phyloP scores from a whole-genome alignment of 139 green algal species.

The Tetradesmus obliquus region DNA sequence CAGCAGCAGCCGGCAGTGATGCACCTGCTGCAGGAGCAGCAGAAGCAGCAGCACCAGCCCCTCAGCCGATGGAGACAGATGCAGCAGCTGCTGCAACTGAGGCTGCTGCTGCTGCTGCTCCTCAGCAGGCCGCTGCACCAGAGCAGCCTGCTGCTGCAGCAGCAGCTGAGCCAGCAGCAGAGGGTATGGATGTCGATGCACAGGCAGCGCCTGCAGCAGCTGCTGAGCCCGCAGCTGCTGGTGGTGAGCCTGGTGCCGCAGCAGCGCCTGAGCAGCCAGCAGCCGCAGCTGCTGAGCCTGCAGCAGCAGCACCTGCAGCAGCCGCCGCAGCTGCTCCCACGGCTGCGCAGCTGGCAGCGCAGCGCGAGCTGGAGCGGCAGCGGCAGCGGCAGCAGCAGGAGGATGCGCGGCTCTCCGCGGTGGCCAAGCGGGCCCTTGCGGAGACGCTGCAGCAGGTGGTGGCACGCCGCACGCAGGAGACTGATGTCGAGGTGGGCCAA shows the following conservation, averaged over 20 bases:
- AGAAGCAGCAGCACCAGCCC: background rate
- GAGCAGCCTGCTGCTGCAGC: conserved; percentile 9
- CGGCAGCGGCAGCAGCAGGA: conserved; percentile 8
- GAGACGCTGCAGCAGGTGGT: conserved; percentile 14
- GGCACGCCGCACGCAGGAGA: background rate
- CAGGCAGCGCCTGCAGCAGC: background rate
- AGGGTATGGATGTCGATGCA: conserved; percentile 32
- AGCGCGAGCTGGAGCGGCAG: conserved; percentile 19
- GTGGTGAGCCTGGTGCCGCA: background rate
- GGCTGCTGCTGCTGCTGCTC: conserved; percentile 9
- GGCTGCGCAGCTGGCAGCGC: background rate
- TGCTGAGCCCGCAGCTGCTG: conserved; percentile 9
- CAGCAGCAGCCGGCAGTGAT: conserved; percentile 10
- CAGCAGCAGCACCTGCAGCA: conserved; percentile 12
- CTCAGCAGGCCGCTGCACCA: background rate
- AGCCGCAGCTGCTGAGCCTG: background rate
- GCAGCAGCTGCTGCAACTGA: conserved; percentile 27
- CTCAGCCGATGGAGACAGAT: conserved; percentile 39
- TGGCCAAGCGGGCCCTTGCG: conserved; percentile 8
- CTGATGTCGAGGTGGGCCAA: conserved; percentile 35
- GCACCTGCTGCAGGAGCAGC: background rate
- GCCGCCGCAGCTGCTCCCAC: conserved; percentile 8
- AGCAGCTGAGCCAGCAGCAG: conserved; percentile 23
- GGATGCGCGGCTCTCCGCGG: conserved; percentile 17
- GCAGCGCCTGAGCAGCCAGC: background rate